Evolutionary conservation across 1,284 basidiomycete species (phyloP).

Genomic region (Ganoderma sinense): DNA sequence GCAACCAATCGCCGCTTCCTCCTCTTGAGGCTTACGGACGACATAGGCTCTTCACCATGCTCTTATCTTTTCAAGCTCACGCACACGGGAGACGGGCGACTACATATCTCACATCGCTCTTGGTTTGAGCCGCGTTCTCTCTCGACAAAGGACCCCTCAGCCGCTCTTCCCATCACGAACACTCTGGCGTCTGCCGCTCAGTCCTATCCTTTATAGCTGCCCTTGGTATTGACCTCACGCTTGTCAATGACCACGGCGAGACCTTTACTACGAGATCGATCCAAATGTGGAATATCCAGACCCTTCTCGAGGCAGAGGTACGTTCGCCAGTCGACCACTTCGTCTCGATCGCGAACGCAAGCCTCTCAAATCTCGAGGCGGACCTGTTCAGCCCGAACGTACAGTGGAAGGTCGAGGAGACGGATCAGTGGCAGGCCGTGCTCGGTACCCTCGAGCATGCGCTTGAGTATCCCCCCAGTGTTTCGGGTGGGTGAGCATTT

Average conservation of each 20-base stretch:
- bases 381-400: slow-evolving; percentile 94
- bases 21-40: neutral
- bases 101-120: no score
- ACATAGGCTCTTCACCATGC: neutral
- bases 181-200: neutral
- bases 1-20: neutral
- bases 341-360: slow-evolving; percentile 65
- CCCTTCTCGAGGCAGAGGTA: slow-evolving; percentile 90
- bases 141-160: neutral
- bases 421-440: slow-evolving; percentile 90
- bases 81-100: no score
- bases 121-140: neutral
- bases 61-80: no score
- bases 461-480: slow-evolving; percentile 89
- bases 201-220: neutral
- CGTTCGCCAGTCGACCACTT: slow-evolving; percentile 31
- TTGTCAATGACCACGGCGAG: slow-evolving; percentile 79
- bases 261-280: slow-evolving; percentile 83
- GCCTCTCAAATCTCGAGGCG: slow-evolving; percentile 65
- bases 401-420: slow-evolving; percentile 93
- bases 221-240: slow-evolving; percentile 79
- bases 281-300: slow-evolving; percentile 89
- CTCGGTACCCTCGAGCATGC: slow-evolving; percentile 93
- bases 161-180: neutral
- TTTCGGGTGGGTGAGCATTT: slow-evolving; percentile 96